phyloP scores from a whole-genome alignment of 192 early-diverging fungal genomes.

The Coemansia sp. region DNA sequence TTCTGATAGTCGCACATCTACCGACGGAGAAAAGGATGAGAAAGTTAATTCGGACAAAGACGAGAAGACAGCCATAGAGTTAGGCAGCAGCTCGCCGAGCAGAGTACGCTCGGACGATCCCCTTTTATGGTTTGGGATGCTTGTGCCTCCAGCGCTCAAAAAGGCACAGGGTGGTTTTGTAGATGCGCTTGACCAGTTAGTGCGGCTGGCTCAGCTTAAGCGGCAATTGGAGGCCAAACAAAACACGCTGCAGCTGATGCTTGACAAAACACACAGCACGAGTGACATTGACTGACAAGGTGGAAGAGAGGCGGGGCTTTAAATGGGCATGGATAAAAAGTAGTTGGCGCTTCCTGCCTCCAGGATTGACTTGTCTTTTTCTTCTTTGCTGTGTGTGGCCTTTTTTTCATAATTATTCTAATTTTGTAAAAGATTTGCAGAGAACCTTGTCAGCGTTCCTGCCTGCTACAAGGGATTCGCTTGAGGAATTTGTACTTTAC shows the following conservation, averaged over 20 bases:
- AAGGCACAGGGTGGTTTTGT: slow-evolving; percentile 43
- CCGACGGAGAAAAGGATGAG: slow-evolving; percentile 1
- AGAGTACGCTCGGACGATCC: slow-evolving; percentile 21
- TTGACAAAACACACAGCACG: neutral
- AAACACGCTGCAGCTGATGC: neutral
- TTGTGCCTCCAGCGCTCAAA: slow-evolving; percentile 47
- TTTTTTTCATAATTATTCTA: neutral
- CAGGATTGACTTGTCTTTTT: neutral
- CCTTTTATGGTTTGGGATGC: slow-evolving; percentile 52
- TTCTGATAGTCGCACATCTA: neutral
- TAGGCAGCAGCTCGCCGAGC: neutral
- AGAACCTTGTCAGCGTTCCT: neutral
- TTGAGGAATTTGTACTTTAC: neutral
- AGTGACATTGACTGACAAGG: neutral
- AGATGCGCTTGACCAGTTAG: slow-evolving; percentile 21
- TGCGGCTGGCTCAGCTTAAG: slow-evolving; percentile 34
- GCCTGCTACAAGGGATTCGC: neutral
- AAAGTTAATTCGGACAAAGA: slow-evolving; percentile 3
- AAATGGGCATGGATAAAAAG: neutral
- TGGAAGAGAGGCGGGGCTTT: neutral
- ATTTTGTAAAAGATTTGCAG: neutral
- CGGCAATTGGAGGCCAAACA: neutral
- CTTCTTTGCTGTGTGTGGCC: neutral
- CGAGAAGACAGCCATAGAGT: neutral
- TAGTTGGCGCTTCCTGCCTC: neutral